Evolutionary conservation across 2,329 filamentous ascomycete genomes (phyloP).

Genomic region (Dactylonectria macrodidyma): DNA sequence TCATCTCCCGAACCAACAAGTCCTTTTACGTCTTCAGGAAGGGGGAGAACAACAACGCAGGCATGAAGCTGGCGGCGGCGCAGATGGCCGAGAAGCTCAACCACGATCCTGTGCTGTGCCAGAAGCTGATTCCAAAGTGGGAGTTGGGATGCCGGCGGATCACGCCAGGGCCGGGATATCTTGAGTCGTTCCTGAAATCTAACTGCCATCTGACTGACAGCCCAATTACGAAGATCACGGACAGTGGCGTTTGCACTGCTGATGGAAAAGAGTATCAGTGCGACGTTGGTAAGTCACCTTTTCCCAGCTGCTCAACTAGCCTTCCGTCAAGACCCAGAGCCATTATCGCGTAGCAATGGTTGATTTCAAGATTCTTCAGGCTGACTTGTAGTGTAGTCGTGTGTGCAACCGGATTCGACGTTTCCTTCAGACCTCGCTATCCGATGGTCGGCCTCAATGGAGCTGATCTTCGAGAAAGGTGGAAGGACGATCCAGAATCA

Average conservation of each 20-base stretch:
- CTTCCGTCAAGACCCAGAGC: too few species aligned
- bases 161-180: slow-evolving; percentile 40
- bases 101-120: slow-evolving; percentile 40
- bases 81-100: slow-evolving; percentile 44
- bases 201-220: slow-evolving; percentile 42
- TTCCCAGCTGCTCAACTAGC: background rate
- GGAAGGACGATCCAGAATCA: slow-evolving; percentile 57
- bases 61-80: slow-evolving; percentile 40
- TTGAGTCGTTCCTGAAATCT: slow-evolving; percentile 39
- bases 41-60: slow-evolving; percentile 40
- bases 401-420: slow-evolving; percentile 70
- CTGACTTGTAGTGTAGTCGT: slow-evolving; percentile 54
- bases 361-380: background rate
- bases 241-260: slow-evolving; percentile 38
- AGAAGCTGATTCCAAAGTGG: slow-evolving; percentile 42
- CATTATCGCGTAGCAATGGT: too few species aligned
- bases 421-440: slow-evolving; percentile 66
- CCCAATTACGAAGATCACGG: slow-evolving; percentile 37
- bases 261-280: slow-evolving; percentile 41
- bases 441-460: slow-evolving; percentile 64
- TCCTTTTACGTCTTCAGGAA: slow-evolving; percentile 54
- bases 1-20: slow-evolving; percentile 46
- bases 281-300: slow-evolving; percentile 38
- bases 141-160: slow-evolving; percentile 41
- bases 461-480: slow-evolving; percentile 64